Conservation (phyloP, 352 stramenopile species). For the Globisporangium camurandrum region DNA sequence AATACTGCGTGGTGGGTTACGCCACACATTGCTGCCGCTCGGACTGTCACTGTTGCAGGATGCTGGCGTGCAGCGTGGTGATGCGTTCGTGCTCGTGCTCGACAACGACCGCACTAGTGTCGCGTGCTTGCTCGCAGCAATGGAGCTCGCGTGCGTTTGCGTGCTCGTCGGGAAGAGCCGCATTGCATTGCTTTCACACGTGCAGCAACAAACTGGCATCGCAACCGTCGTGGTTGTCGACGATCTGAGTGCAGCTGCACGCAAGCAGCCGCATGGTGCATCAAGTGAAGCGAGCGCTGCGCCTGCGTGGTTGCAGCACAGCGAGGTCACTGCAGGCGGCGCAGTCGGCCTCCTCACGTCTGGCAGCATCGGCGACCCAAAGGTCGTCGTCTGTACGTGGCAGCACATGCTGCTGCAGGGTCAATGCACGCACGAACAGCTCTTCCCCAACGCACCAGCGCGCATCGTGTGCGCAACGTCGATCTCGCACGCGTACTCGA, state of each 20-base stretch:
- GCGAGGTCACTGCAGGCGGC: slow-evolving; percentile 21
- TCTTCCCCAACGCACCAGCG: slow-evolving; percentile 54
- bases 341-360: slow-evolving; percentile 81
- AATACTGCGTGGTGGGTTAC: slow-evolving; percentile 37
- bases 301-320: slow-evolving; percentile 27
- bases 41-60: slow-evolving; percentile 31
- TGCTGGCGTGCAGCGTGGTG: slow-evolving; percentile 21
- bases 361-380: slow-evolving; percentile 66
- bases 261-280: neutral
- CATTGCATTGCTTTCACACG: slow-evolving; percentile 32
- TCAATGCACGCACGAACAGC: slow-evolving; percentile 59
- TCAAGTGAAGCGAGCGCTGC: neutral
- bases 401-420: slow-evolving; percentile 70
- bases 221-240: slow-evolving; percentile 51
- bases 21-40: slow-evolving; percentile 32
- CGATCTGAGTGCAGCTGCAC: slow-evolving; percentile 7
- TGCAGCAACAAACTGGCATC: slow-evolving; percentile 51
- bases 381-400: slow-evolving; percentile 76
- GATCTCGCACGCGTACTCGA: slow-evolving; percentile 80
- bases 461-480: slow-evolving; percentile 72
- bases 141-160: slow-evolving; percentile 55
- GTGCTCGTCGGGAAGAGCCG: slow-evolving; percentile 43
- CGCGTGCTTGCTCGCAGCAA: slow-evolving; percentile 61
- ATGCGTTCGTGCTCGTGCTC: slow-evolving; percentile 62
- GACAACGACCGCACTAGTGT: slow-evolving; percentile 71